Conservation (phyloP, 2,329 filamentous ascomycete genomes). For the Parascedosporium putredinis region DNA sequence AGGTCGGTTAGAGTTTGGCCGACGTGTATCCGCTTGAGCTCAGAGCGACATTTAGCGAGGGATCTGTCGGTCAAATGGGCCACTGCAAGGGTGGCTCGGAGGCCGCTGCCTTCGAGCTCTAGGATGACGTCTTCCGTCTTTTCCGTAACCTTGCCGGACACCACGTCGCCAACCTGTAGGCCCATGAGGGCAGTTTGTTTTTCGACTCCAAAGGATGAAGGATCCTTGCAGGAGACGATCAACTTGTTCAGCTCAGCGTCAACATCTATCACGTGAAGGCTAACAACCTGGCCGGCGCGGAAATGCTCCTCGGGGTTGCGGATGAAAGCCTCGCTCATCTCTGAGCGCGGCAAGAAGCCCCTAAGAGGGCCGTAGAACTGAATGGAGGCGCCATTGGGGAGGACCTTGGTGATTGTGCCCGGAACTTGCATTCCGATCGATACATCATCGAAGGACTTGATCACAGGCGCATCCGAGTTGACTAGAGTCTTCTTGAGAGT, state of each 20-base stretch:
- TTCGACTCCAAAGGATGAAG: conserved; percentile 61
- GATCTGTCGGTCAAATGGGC: conserved; percentile 82
- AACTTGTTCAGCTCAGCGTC: conserved; percentile 62
- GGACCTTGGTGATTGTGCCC: conserved; percentile 77
- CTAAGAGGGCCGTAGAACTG: conserved; percentile 81
- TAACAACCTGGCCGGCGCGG: conserved; percentile 80
- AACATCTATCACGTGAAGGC: conserved; percentile 75
- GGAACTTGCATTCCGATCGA: conserved; percentile 66
- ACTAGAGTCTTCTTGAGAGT: conserved; percentile 92
- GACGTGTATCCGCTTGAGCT: conserved; percentile 70
- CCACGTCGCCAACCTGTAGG: conserved; percentile 61
- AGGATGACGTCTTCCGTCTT: conserved; percentile 68
- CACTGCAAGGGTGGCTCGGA: conserved; percentile 68
- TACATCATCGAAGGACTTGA: conserved; percentile 68
- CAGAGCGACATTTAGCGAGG: conserved; percentile 62
- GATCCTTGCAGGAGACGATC: conserved; percentile 88
- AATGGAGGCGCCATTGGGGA: conserved; percentile 70
- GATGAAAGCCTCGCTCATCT: conserved; percentile 98
- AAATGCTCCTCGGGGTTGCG: conserved; percentile 84
- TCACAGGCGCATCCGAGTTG: conserved; percentile 73
- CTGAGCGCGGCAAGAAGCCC: conserved; percentile 82
- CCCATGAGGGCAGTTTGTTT: conserved; percentile 68
- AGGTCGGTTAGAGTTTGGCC: conserved; percentile 75
- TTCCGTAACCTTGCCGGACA: conserved; percentile 70
- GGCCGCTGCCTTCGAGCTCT: conserved; percentile 60